Percentiles rank a stretch among this genome's conserved stretches.
Conservation (phyloP, 176 grass and related monocot species). For the Metroxylon sagu region DNA sequence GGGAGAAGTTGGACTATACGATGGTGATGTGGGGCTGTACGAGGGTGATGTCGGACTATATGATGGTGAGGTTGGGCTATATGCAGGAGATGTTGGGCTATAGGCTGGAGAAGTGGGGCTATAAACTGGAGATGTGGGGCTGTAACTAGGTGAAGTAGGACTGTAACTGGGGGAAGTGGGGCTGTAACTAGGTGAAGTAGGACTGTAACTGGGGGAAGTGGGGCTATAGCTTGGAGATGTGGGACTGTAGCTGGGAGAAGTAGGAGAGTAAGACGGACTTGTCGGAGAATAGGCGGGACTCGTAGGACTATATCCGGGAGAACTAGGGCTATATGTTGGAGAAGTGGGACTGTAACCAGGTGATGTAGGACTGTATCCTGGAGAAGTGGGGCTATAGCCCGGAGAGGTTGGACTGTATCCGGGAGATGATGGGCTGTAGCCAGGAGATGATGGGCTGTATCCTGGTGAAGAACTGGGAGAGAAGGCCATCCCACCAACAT, state of each 20-base stretch:
- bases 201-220: slow-evolving; percentile 46
- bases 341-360: slow-evolving; percentile 3
- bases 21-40: slow-evolving; percentile 43
- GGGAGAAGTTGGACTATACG: slow-evolving; percentile 67
- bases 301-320: slow-evolving; percentile 36
- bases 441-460: slow-evolving; percentile 65
- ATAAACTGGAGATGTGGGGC: slow-evolving; percentile 40
- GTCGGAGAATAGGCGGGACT: slow-evolving; percentile 54
- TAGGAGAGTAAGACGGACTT: slow-evolving; percentile 47
- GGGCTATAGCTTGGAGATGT: slow-evolving; percentile 59
- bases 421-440: slow-evolving; percentile 62
- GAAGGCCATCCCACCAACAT: slow-evolving; percentile 84
- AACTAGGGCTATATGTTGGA: slow-evolving; percentile 1
- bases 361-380: slow-evolving; percentile 9
- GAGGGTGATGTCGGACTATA: slow-evolving; percentile 37
- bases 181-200: slow-evolving; percentile 52
- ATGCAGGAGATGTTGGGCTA: slow-evolving; percentile 41
- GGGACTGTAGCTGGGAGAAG: slow-evolving; percentile 49
- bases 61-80: slow-evolving; percentile 39
- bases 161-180: slow-evolving; percentile 55
- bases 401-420: slow-evolving; percentile 43
- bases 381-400: slow-evolving; percentile 16
- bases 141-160: slow-evolving; percentile 48
- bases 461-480: slow-evolving; percentile 70
- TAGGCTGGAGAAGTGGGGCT: slow-evolving; percentile 47